Percentiles rank a stretch among this genome's conserved stretches.
Conservation (phyloP, 805 yeast genomes). For the Blastobotrys attinorum region DNA sequence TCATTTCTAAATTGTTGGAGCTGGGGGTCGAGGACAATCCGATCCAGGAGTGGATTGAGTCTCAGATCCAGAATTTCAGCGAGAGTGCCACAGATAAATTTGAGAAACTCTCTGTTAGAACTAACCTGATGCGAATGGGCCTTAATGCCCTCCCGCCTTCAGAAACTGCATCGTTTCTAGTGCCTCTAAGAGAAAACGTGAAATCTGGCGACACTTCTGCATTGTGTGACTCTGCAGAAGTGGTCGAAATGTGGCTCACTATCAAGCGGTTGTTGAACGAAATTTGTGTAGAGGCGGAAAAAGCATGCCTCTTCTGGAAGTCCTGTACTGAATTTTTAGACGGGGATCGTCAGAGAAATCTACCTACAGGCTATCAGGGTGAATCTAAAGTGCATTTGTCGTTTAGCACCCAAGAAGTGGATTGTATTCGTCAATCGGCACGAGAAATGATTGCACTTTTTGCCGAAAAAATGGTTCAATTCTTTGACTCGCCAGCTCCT, state of each 20-base stretch:
- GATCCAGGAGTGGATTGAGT: conserved; percentile 50
- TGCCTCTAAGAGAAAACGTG: conserved; percentile 12
- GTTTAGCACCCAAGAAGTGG: conserved; percentile 38
- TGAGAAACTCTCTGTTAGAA: conserved; percentile 26
- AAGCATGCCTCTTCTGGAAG: conserved; percentile 45
- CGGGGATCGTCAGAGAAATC: conserved; percentile 37
- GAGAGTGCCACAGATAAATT: conserved; percentile 36
- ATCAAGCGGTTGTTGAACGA: conserved; percentile 36
- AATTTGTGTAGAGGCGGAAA: conserved; percentile 31
- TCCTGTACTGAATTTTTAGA: conserved; percentile 47
- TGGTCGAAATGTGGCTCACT: conserved; percentile 54
- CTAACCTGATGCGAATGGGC: conserved; percentile 17
- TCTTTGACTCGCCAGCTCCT: conserved; percentile 15
- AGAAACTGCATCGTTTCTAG: conserved; percentile 19
- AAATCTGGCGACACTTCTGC: neutral
- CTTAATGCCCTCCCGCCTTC: conserved; percentile 22
- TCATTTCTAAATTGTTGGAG: conserved; percentile 49
- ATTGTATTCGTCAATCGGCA: conserved; percentile 34
- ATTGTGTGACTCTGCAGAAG: conserved; percentile 44
- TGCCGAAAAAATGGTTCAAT: conserved; percentile 19
- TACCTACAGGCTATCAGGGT: conserved; percentile 37
- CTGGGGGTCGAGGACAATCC: conserved; percentile 61
- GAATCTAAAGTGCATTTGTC: conserved; percentile 32
- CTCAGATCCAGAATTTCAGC: conserved; percentile 38
- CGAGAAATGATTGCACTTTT: conserved; percentile 32